These are phyloP conservation scores for Passiflora organensis DNA, from an alignment of 345 rosid genomes.

Conservation along the genomic window DNA sequence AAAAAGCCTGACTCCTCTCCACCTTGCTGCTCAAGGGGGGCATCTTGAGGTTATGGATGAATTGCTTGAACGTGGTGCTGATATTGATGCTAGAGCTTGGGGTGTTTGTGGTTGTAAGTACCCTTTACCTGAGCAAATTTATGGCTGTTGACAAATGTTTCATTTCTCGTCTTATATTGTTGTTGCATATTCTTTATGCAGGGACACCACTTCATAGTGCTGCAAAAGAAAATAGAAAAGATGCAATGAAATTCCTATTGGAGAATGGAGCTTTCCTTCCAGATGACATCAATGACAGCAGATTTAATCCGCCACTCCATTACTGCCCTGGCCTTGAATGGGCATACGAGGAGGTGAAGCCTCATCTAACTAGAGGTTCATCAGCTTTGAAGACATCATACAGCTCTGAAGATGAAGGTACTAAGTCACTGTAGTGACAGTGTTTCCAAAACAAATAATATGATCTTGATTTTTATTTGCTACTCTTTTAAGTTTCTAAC, in stretches of 20 bases:
- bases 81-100: slow-evolving; percentile 88
- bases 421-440: too few relatives aligned
- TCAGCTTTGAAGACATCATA: slow-evolving; percentile 46
- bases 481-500: too few relatives aligned
- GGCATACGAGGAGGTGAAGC: slow-evolving; percentile 90
- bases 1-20: slow-evolving; percentile 82
- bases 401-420: slow-evolving; percentile 43
- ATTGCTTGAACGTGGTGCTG: slow-evolving; percentile 86
- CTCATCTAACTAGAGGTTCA: slow-evolving; percentile 27
- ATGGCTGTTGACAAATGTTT: too few relatives aligned
- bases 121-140: slow-evolving; percentile 3
- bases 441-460: too few relatives aligned
- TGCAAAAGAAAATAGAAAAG: slow-evolving; percentile 77
- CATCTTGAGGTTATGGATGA: slow-evolving; percentile 86
- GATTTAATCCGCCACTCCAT: slow-evolving; percentile 94
- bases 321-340: slow-evolving; percentile 96
- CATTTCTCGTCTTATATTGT: neutral
- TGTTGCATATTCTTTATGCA: slow-evolving; percentile 9
- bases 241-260: slow-evolving; percentile 74
- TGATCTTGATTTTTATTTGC: too few relatives aligned
- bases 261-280: slow-evolving; percentile 92
- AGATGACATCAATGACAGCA: slow-evolving; percentile 69
- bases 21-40: slow-evolving; percentile 98
- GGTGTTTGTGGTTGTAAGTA: slow-evolving; percentile 88
- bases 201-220: slow-evolving; percentile 98